phyloP scores from a whole-genome alignment of 2,329 filamentous ascomycete species.

The Aspergillus hiratsukae region DNA sequence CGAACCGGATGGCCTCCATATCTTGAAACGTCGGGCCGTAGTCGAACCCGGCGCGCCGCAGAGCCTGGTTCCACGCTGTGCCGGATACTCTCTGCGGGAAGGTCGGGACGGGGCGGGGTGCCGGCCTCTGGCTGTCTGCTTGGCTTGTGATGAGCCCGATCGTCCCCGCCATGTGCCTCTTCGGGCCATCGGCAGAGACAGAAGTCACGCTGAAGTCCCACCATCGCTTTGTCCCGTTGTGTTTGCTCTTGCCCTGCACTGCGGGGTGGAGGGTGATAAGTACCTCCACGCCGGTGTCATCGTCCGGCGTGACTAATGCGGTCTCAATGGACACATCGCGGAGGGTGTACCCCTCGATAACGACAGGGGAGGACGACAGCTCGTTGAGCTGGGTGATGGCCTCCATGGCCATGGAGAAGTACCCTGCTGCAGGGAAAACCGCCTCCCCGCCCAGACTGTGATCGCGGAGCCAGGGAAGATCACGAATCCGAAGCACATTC shows the following conservation, averaged over 20 bases:
- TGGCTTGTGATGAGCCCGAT: neutral
- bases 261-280: neutral
- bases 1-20: neutral
- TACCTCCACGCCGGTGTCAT: slow-evolving; percentile 8
- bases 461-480: slow-evolving; percentile 26
- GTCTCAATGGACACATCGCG: slow-evolving; percentile 18
- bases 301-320: slow-evolving; percentile 16
- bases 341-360: slow-evolving; percentile 6
- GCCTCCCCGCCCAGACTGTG: slow-evolving; percentile 19
- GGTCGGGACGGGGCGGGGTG: neutral
- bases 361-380: neutral
- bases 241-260: neutral
- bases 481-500: slow-evolving; percentile 20
- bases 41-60: slow-evolving; percentile 6
- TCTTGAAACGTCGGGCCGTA: slow-evolving; percentile 12
- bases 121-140: neutral
- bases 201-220: neutral
- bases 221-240: neutral
- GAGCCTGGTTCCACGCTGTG: slow-evolving; percentile 5
- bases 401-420: slow-evolving; percentile 25
- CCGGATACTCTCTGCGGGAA: neutral
- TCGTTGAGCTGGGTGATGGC: slow-evolving; percentile 14
- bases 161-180: neutral
- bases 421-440: slow-evolving; percentile 27
- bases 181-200: neutral